Percentiles rank a stretch among this genome's conserved stretches.
Conservation (phyloP, 1,139 yeast species). For the Candida sanyaensis region DNA sequence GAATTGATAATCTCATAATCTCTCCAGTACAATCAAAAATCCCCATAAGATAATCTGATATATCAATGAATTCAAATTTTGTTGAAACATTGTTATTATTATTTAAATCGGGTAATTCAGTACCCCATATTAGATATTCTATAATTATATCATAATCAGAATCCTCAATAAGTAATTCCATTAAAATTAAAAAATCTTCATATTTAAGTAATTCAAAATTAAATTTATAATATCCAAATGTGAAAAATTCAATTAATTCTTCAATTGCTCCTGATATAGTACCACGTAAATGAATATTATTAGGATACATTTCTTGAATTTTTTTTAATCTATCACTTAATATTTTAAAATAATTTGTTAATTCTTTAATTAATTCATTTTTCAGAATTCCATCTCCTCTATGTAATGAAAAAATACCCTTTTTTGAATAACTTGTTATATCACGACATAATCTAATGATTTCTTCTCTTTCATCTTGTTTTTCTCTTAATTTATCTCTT, state of each 20-base stretch:
- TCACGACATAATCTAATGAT: constrained; percentile 39
- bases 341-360: constrained; percentile 17
- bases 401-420: constrained; percentile 39
- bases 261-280: constrained; percentile 31
- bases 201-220: constrained; percentile 19
- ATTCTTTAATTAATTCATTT: constrained; percentile 12
- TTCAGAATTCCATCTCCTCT: constrained; percentile 16
- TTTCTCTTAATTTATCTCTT: constrained; percentile 14
- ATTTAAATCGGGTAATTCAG: background rate
- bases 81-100: background rate
- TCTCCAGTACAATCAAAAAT: constrained; percentile 46
- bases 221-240: constrained; percentile 31
- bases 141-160: background rate
- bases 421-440: constrained; percentile 39
- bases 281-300: constrained; percentile 20
- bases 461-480: constrained; percentile 36
- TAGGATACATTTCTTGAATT: constrained; percentile 14
- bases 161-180: constrained; percentile 13
- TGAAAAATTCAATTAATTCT: constrained; percentile 41
- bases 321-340: constrained; percentile 17
- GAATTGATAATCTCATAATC: constrained; percentile 31
- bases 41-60: constrained; percentile 40
- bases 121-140: background rate
- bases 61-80: constrained; percentile 11
- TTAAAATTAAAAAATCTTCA: constrained; percentile 16